Percentiles rank a stretch among this genome's conserved stretches.
Evolutionary conservation across 176 grass and related monocot genomes (phyloP).

Genomic region (Musa troglodytarum): DNA sequence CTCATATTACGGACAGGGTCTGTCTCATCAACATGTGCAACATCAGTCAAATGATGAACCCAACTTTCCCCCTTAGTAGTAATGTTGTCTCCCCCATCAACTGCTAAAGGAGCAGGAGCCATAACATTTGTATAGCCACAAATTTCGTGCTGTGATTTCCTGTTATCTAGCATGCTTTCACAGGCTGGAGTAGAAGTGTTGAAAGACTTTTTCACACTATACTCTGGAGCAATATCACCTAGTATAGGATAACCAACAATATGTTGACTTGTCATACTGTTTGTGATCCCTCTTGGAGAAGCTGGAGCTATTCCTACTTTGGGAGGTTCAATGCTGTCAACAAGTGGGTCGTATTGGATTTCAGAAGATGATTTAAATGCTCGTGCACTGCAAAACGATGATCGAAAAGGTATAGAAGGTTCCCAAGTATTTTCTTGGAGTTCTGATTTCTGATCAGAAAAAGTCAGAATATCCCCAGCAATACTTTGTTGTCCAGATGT

Average conservation of each 20-base stretch:
- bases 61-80: background rate
- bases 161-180: constrained; percentile 20
- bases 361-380: constrained; percentile 19
- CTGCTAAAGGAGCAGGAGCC: background rate
- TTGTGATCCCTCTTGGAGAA: constrained; percentile 15
- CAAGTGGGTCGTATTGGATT: constrained; percentile 38
- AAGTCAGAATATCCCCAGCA: constrained; percentile 2
- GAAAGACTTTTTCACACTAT: constrained; percentile 16
- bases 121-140: constrained; percentile 17
- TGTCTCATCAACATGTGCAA: background rate
- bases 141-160: constrained; percentile 24
- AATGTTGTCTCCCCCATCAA: background rate
- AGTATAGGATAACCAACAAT: constrained; percentile 19
- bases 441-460: constrained; percentile 19
- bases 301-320: constrained; percentile 32
- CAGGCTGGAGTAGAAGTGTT: background rate
- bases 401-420: constrained; percentile 64
- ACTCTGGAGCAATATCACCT: constrained; percentile 1
- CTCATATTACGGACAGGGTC: background rate
- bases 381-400: constrained; percentile 35
- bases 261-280: constrained; percentile 29
- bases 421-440: constrained; percentile 42
- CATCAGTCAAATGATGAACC: background rate
- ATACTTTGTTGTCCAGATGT: background rate
- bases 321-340: constrained; percentile 29